Evolutionary conservation across 2,329 filamentous ascomycete genomes (phyloP), one percentile per base, ranked within the genome.

Genomic region (Scedosporium boydii): DNA sequence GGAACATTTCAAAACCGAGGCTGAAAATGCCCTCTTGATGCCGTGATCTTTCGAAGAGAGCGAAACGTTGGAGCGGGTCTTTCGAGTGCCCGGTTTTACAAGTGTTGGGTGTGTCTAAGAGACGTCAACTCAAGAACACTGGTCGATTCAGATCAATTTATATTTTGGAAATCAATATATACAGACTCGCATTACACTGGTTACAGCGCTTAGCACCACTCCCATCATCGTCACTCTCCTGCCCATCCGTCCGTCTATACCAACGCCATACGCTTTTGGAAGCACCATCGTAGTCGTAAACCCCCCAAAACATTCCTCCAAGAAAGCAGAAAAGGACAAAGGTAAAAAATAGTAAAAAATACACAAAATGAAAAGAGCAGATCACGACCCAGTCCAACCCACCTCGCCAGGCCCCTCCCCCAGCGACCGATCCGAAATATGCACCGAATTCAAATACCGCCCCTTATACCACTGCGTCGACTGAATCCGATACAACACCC

Each of bases 401-500:
- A 41, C 18, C 4, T 60, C 44, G 1, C 48, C 48, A 14, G 46
- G 16, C 27, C 59, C 46, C 21, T 48, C 59, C 1, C 27, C 26
- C 27, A 61, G 4, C 27, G 46, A 61, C 48, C 21, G 46, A 29
- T 61, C 21, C 26, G 48, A 41, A 48, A 62, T 27, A 6, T 62
- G 61, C 12, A 59, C 56, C n/a, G 55, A n/a, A 5, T 34, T 48
- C 26, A 29, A 42, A 26, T 59, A 62, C 16, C 61, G 61, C 42
- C 18, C 26, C 6, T 59, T 26, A 10, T 63, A 58, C 62, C 60
- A 66, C 27, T 56, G 21, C 4, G 29, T 68, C 51, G 65, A 63
- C 65, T 69, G 65, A 53, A 64, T 67, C 55, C 71, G 67, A 34
- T 71, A 67, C 10, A 62, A 63, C 60, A 72, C 69, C 61, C 70